These are phyloP conservation scores for Periconia sp. DNA, from an alignment of 2,329 filamentous ascomycete genomes.

Conservation along the genomic window DNA sequence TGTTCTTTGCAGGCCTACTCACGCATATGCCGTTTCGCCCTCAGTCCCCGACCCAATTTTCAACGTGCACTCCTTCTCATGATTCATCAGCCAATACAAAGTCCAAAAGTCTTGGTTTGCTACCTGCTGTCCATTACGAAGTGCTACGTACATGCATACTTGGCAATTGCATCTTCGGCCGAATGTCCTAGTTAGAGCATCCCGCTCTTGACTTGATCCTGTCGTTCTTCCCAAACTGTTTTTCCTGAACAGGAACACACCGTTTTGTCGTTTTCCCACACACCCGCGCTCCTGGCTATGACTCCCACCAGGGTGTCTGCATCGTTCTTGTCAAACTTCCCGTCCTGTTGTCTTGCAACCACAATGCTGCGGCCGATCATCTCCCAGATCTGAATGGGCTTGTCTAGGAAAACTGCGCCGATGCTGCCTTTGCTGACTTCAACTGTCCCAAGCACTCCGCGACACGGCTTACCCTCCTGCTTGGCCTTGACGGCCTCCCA, in stretches of 20 bases:
- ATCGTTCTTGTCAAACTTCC: conserved; percentile 69
- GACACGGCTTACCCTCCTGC: conserved; percentile 50
- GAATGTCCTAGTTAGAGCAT: conserved; percentile 78
- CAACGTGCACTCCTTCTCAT: conserved; percentile 22
- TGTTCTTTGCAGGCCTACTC: conserved; percentile 20
- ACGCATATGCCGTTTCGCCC: conserved; percentile 36
- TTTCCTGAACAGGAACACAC: conserved; percentile 98
- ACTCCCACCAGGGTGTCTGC: conserved; percentile 87
- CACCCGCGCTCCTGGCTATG: conserved; percentile 90
- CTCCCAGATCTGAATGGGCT: conserved; percentile 88
- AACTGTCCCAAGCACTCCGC: conserved; percentile 73
- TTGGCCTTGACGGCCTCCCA: conserved; percentile 63
- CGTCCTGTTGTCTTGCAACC: conserved; percentile 69
- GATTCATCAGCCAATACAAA: neutral
- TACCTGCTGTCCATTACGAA: no score
- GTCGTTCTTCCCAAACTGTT: conserved; percentile 96
- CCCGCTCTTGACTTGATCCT: conserved; percentile 83
- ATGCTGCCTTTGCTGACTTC: conserved; percentile 74
- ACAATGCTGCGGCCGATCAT: conserved; percentile 92
- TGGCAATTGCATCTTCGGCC: no score
- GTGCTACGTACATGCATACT: no score
- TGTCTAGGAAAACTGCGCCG: conserved; percentile 79
- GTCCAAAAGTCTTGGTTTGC: neutral
- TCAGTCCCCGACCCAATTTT: conserved; percentile 39
- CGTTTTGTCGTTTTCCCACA: conserved; percentile 97